Base-by-base conservation (phyloP, 1,284 basidiomycete genomes). In the Somion occarium region DNA sequence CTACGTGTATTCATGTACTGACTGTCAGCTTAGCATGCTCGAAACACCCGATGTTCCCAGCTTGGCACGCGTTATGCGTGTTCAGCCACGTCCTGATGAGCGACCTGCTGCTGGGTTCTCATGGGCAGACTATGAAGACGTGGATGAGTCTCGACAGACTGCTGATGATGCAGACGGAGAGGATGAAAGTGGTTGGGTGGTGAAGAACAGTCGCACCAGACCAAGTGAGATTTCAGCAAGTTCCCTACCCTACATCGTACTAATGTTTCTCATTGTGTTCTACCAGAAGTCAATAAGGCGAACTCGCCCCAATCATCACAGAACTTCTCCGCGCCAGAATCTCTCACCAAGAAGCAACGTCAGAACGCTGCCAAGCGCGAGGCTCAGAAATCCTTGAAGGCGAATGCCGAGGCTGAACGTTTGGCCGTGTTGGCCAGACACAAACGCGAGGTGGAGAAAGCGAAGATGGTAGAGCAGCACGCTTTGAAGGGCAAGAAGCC, bases 41-140 rank as follows among this genome's bases (percentile, higher is more conserved):
- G 78, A 82, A 56, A 73, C 72, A 19, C 71, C 84, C 2, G 78
- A 83, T 59, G 65, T 78, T 54, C 79, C 80, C 2, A 67, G 73
- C 2, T 46, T 81, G 5, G 69, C 81, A 9, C 80, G 82, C 30
- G 83, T 88, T 45, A 78, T 85, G 71, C 81, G 81, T 12, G 74
- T 87, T 2, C 73, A 74, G 53, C 78, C 85, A 3, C 64, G 59
- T 3, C 67, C 78, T 13, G 73, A 73, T 48, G 80, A 86, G 52
- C 69, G 73, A 41, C 83, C 85, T 15, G 81, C 78, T 3, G 66
- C 72, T 11, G 85, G 85, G 0, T 86, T 83, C 64, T 79, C 83
- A 0, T 87, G 84, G 85, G 82, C 69, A 0, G 85, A 88, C 68
- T 88, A 88, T 59, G 88, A 88, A 52, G 83, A 88, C 51, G 79